These are phyloP conservation scores for Tillandsia leiboldiana DNA, from an alignment of 176 grass and related monocot genomes.

Conservation along the genomic window DNA sequence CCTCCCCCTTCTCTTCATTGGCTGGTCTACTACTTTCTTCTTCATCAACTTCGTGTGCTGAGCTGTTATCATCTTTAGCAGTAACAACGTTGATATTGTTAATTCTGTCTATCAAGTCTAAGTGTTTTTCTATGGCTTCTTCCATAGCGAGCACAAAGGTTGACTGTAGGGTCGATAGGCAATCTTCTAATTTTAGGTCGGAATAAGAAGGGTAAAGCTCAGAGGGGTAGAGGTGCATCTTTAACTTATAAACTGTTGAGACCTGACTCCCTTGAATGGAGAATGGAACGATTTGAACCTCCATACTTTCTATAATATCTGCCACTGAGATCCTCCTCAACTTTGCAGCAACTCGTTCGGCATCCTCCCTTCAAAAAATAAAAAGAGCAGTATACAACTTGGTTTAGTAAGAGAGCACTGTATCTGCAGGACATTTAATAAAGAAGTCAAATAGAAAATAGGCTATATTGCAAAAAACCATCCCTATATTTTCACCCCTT, in stretches of 20 bases:
- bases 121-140: slow-evolving; percentile 61
- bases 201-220: slow-evolving; percentile 34
- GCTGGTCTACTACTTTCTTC: slow-evolving; percentile 32
- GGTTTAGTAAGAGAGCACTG: too few relatives aligned
- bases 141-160: slow-evolving; percentile 80
- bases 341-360: slow-evolving; percentile 31
- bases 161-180: slow-evolving; percentile 33
- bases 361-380: slow-evolving; percentile 27
- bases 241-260: slow-evolving; percentile 62
- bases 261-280: slow-evolving; percentile 48
- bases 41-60: slow-evolving; percentile 25
- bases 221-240: slow-evolving; percentile 56
- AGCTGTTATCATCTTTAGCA: slow-evolving; percentile 29
- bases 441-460: too few relatives aligned
- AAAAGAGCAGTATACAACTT: not conserved
- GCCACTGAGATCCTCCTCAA: slow-evolving; percentile 52
- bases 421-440: too few relatives aligned
- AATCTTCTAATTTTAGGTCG: slow-evolving; percentile 46
- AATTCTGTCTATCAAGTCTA: slow-evolving; percentile 62
- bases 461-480: too few relatives aligned
- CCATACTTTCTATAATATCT: slow-evolving; percentile 60
- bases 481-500: too few relatives aligned
- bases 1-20: slow-evolving; percentile 25
- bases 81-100: slow-evolving; percentile 45
- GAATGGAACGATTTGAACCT: slow-evolving; percentile 73